phyloP scores from a whole-genome alignment of 2,329 filamentous ascomycete genomes.

The Aureobasidium namibiae region DNA sequence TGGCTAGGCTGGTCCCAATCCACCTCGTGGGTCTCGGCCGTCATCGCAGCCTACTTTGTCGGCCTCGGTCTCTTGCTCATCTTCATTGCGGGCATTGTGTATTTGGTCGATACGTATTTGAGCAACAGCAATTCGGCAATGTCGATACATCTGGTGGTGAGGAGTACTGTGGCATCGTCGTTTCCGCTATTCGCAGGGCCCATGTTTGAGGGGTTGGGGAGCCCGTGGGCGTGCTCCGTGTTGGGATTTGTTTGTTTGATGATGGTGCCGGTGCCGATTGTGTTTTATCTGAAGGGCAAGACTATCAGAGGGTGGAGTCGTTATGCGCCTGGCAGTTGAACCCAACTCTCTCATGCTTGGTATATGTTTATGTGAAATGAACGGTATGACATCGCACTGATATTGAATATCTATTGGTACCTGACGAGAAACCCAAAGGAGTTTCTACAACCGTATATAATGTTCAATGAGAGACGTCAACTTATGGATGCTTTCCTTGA shows the following conservation, averaged over 20 bases:
- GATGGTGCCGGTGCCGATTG: slow-evolving; percentile 20
- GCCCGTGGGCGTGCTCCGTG: slow-evolving; percentile 24
- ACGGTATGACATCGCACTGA: too few species aligned
- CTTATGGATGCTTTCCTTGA: too few species aligned
- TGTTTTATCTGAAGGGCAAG: slow-evolving; percentile 22
- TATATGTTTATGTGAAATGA: too few species aligned
- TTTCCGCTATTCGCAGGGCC: slow-evolving; percentile 27
- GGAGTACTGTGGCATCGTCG: slow-evolving; percentile 2
- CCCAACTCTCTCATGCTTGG: too few species aligned
- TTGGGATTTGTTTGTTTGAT: slow-evolving; percentile 24
- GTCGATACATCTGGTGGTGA: slow-evolving; percentile 9
- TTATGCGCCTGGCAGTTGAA: not conserved
- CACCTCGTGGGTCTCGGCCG: slow-evolving; percentile 36
- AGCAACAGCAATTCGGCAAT: slow-evolving; percentile 27
- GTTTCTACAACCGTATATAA: too few species aligned
- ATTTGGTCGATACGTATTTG: slow-evolving; percentile 39
- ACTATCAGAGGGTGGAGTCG: slow-evolving; percentile 17
- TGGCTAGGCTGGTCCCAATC: slow-evolving; percentile 44
- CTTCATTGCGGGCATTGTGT: slow-evolving; percentile 38
- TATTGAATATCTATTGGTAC: too few species aligned
- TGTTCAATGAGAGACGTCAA: too few species aligned
- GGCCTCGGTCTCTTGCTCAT: slow-evolving; percentile 37
- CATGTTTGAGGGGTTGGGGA: slow-evolving; percentile 27
- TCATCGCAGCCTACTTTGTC: slow-evolving; percentile 34
- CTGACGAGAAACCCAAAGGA: too few species aligned